Evolutionary conservation across 2,329 filamentous ascomycete species (phyloP).

Genomic region (Bisporella sp.): DNA sequence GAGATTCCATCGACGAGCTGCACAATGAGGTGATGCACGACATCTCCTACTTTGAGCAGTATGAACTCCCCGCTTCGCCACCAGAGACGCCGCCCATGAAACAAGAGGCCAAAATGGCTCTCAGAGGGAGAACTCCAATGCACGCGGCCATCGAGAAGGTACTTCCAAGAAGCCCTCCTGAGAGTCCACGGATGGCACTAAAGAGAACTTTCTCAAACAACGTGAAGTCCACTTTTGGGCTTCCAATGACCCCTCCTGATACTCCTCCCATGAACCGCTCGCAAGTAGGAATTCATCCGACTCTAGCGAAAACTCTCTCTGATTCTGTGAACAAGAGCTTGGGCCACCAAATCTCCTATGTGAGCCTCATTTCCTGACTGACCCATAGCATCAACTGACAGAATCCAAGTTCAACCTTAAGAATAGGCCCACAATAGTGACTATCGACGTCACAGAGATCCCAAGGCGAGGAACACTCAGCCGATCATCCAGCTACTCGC

Average conservation of each 20-base stretch:
- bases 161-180: background rate
- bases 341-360: background rate
- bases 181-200: background rate
- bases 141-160: background rate
- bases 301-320: background rate
- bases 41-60: background rate
- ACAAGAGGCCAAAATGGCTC: background rate
- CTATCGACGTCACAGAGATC: background rate
- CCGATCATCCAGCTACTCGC: background rate
- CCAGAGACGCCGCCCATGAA: background rate
- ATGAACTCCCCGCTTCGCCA: background rate
- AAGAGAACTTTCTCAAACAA: background rate
- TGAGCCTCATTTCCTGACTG: background rate
- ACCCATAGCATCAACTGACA: background rate
- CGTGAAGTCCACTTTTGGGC: background rate
- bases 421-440: background rate
- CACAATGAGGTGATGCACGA: background rate
- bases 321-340: background rate
- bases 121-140: background rate
- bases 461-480: background rate
- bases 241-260: background rate
- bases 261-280: background rate
- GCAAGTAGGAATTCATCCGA: background rate
- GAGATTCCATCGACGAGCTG: background rate
- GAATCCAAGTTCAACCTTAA: background rate